Base-by-base conservation (phyloP, 441 rosid genomes). In the Erodium texanum region DNA sequence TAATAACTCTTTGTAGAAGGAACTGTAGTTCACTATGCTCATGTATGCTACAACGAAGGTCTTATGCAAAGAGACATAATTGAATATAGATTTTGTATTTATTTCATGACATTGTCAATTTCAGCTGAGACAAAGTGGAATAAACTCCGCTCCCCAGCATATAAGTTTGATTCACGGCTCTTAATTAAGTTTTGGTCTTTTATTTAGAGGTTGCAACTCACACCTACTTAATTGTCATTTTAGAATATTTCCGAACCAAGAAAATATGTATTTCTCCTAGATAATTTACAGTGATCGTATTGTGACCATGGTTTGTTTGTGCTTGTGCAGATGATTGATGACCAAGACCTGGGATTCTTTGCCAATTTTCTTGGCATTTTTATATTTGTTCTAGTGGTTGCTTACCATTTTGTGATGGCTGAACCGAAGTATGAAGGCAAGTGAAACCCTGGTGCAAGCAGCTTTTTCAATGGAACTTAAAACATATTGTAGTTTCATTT, bases 361-460 rank as follows among this genome's bases (percentile, higher is more conserved):
- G 86, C 87, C 81, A 91, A 84, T 74, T 82, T 91, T 69, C 96
- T 93, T 63, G 96, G 97, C 76, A 79, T 87, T 65, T 91, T 86
- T 78, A 82, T 91, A 68, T 93, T 88, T 61, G 81, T 68, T 18
- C 75, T 87, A 76, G 90, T 93, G 36, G 83, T 89, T 58, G 96
- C 90, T 7, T 91, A 91, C 69, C 97, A 91, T 71, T 89, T 78
- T 62, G 93, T 89, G 72, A 72, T 89, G 78, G 95, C 95, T 69
- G 96, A 91, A 73, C 93, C 93, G 7, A 91, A 89, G 70, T 88
- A 75, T 59, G 96, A 82, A 81, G 87, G 85, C 74, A 45, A 45
- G 16, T 45, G 52, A 45, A 66, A 65, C 19, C 62, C 62, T 19
- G 62, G 24, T 34, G 41, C 41, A 54, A 45, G 16, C 52, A 38